Conservation (phyloP, 2,329 filamentous ascomycete genomes). For the Monosporascus sp. region DNA sequence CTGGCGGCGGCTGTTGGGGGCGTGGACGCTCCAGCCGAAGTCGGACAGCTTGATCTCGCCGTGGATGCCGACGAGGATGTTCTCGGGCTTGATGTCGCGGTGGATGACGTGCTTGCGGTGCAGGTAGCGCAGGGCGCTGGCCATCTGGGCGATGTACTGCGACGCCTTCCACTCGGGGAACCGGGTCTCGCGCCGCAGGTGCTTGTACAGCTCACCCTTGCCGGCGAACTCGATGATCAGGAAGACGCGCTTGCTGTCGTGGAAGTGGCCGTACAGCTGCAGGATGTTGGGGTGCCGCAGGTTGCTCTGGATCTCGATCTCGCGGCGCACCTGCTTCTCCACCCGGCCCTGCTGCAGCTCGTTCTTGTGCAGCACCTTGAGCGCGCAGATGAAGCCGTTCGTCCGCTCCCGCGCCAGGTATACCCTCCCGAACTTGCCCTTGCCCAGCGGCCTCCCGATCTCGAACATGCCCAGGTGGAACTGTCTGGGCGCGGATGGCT, state of each 20-base stretch:
- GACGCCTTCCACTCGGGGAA: slow-evolving; percentile 85
- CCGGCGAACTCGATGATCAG: slow-evolving; percentile 83
- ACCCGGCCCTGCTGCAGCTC: slow-evolving; percentile 73
- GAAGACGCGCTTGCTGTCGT: slow-evolving; percentile 83
- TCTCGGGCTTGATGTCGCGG: slow-evolving; percentile 95
- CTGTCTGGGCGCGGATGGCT: slow-evolving; percentile 53
- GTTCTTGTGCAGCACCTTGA: slow-evolving; percentile 82
- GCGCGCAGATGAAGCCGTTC: slow-evolving; percentile 76
- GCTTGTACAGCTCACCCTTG: slow-evolving; percentile 84
- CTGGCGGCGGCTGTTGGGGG: slow-evolving; percentile 85
- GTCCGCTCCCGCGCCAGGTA: slow-evolving; percentile 77
- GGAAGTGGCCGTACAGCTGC: slow-evolving; percentile 80
- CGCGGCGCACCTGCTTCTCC: slow-evolving; percentile 80
- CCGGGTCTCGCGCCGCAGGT: slow-evolving; percentile 69
- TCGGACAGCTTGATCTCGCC: slow-evolving; percentile 98
- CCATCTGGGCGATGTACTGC: slow-evolving; percentile 86
- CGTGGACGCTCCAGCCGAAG: slow-evolving; percentile 97
- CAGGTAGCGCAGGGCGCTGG: slow-evolving; percentile 80
- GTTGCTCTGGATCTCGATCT: slow-evolving; percentile 88
- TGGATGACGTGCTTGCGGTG: slow-evolving; percentile 98
- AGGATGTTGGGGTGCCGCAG: slow-evolving; percentile 82
- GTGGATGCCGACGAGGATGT: slow-evolving; percentile 92
- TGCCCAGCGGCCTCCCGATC: slow-evolving; percentile 78
- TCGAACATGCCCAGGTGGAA: slow-evolving; percentile 94
- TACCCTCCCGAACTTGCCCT: slow-evolving; percentile 82